Evolutionary conservation across 345 rosid genomes (phyloP), one percentile per base, ranked within the genome.

Genomic region (Lagerstroemia speciosa): DNA sequence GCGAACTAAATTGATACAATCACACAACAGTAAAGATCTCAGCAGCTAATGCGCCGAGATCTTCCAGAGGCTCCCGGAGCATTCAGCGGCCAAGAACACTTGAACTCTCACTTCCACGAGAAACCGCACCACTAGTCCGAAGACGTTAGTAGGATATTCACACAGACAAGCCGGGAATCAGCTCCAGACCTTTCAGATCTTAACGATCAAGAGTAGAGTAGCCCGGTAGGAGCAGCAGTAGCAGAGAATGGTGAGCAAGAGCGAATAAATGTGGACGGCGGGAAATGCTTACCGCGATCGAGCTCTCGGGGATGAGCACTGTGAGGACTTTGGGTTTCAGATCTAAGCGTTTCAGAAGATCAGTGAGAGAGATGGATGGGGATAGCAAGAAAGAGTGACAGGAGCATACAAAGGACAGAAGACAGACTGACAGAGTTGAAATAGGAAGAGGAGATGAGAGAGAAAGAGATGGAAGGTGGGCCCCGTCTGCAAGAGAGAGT

Each of bases 311-410:
- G 72, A 34, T 68, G 65, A 16, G 72, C 32, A 38, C 20, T 37
- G 36, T 34, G 69, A 70, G 76, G 64, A 53, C 52, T 46, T 62
- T 64, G 22, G 63, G 75, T 71, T 72, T 29, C 83, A 82, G 90
- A 86, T 86, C 90, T 86, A 77, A 27, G 34, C 34, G 34, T 5
- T 3, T 30, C 20, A 19, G 32, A 37, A 48, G 45, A 26, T 14
- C 24, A 72, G 73, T 41, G 61, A 70, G 45, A 34, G 62, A 36
- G 55, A 43, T 43, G 33, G 62, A 34, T 14, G 14, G 46, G 14
- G 63, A 58, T 30, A 1, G 63, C 29, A 19, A 12, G 19, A 29
- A 27, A 52, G 26, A 52, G 57, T 20, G 26, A 52, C 57, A 52
- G 55, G 33, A 19, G 67, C 48, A 31, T 55, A 26, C 76, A 33